Percentiles rank a stretch among this genome's conserved stretches.
Evolutionary conservation across 768 basidiomycete species (phyloP).

Genomic region (Candolleomyces eurysporus): DNA sequence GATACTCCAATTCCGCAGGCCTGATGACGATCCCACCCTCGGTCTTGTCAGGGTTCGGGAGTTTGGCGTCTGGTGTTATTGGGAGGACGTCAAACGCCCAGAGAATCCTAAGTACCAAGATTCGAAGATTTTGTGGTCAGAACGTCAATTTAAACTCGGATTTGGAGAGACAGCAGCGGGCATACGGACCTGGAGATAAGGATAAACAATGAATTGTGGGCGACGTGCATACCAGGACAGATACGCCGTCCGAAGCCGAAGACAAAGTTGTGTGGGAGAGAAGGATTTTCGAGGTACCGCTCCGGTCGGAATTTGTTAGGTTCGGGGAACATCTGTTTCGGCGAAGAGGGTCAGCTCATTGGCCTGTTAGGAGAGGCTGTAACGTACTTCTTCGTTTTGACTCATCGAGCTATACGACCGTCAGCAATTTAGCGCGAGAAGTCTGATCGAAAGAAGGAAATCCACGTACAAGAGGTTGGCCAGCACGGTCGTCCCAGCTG

Average conservation of each 20-base stretch:
- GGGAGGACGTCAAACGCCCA: constrained; percentile 23
- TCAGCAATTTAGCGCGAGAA: neutral
- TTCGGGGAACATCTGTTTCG: constrained; percentile 19
- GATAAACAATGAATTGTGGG: constrained; percentile 23
- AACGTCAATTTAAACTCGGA: neutral
- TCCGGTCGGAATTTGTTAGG: constrained; percentile 22
- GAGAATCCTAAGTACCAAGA: constrained; percentile 13
- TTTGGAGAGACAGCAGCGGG: no score
- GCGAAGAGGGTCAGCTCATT: neutral
- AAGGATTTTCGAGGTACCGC: constrained; percentile 17
- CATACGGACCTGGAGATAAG: constrained; percentile 18
- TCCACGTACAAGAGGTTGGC: constrained; percentile 23
- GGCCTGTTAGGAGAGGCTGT: neutral
- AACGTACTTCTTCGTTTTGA: constrained; percentile 18
- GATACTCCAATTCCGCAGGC: constrained; percentile 18
- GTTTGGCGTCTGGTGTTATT: constrained; percentile 11
- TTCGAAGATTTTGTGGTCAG: neutral
- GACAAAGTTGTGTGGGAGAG: constrained; percentile 17
- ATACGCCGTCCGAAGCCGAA: constrained; percentile 28
- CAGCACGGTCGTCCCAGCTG: constrained; percentile 28
- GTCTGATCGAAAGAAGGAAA: neutral
- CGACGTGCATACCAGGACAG: constrained; percentile 27
- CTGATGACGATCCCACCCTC: constrained; percentile 17
- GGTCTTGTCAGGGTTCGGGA: constrained; percentile 17
- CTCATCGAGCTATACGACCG: constrained; percentile 18